Evolutionary conservation across 225 moss, liverwort and hornwort species (phyloP), one percentile per base, ranked within the genome.

Genomic region (Climacium dendroides): DNA sequence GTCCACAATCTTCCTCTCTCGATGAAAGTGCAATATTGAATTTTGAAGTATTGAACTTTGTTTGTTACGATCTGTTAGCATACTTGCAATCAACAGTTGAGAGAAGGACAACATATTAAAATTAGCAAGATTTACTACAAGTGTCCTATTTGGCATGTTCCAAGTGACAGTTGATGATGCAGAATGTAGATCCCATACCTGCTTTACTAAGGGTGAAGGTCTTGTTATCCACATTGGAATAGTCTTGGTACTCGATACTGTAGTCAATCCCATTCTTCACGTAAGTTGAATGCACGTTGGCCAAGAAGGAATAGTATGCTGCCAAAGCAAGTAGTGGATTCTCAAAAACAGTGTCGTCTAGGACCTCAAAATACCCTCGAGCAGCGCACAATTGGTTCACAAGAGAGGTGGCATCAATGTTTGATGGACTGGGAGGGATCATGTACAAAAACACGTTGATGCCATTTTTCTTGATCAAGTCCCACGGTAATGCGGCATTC

Each of bases 71-170:
- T 30, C 7, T 47, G 1, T 47, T 29, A 45, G 29, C 29, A 19
- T 26, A 43, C 43, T 71, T 29, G 9, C 5, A 72, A 45, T 43
- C 3, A 26, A 43, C 16, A 71, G 3, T 72, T 28, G 10, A 72
- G 29, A 0, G 1, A 8, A 9, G 0, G 9, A 23, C 5, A 24
- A 58, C 5, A 0, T 9, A 34, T 6, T 14, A 30, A 74, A 15
- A 30, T 18, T n/a, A 54, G n/a, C 9, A 77, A 73, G 30, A 19
- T 30, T 39, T 19, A 15, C 34, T 17, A 50, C 20, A 30, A 5
- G 10, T 6, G 29, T 3, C 34, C 34, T 20, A 34, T 34, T 52
- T 5, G 13, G 14, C 52, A 52, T 32, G 52, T 22, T 75, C 5
- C 20, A 71, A 28, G 28, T 65, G 19, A 19, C 35, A 43, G 2